A percentile compares a stretch with the other conserved stretches of the same genome.
phyloP scores from a whole-genome alignment of 352 stramenopile species.

The Phytophthora constricta region DNA sequence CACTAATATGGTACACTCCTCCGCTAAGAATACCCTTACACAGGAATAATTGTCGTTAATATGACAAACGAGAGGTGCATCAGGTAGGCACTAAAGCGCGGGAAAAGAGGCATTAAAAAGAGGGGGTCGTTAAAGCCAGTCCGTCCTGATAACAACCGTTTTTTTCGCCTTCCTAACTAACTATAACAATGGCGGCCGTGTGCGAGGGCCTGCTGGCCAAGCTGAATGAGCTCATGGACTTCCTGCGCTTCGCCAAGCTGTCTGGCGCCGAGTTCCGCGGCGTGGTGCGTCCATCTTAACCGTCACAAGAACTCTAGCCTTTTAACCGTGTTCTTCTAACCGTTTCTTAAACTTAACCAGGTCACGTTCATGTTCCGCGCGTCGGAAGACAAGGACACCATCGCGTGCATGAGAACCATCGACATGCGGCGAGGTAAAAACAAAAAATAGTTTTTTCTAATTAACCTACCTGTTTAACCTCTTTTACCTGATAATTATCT shows the following conservation, averaged over 20 bases:
- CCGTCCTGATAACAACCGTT: too few species aligned
- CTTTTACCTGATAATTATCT: too few species aligned
- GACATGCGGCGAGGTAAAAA: constrained; percentile 72
- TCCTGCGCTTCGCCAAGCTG: constrained; percentile 69
- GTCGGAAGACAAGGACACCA: constrained; percentile 45
- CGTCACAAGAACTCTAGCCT: neutral
- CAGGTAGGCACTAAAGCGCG: too few species aligned
- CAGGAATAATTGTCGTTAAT: too few species aligned
- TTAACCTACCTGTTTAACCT: too few species aligned
- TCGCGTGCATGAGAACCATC: constrained; percentile 78
- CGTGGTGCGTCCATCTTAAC: constrained; percentile 42
- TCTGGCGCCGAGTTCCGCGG: constrained; percentile 57
- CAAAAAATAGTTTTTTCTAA: constrained; percentile 1
- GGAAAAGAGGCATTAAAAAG: too few species aligned
- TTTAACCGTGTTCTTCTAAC: constrained; percentile 6
- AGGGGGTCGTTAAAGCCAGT: too few species aligned
- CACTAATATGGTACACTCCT: too few species aligned
- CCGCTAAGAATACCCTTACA: too few species aligned
- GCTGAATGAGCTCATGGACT: constrained; percentile 88
- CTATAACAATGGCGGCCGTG: constrained; percentile 43
- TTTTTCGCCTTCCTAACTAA: too few species aligned
- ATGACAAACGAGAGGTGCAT: too few species aligned
- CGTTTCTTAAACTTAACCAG: constrained; percentile 36
- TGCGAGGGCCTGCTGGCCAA: constrained; percentile 81
- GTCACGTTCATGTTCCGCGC: constrained; percentile 85